These are phyloP conservation scores for Starmerella sp. DNA, from an alignment of 805 yeast species.

Conservation along the genomic window DNA sequence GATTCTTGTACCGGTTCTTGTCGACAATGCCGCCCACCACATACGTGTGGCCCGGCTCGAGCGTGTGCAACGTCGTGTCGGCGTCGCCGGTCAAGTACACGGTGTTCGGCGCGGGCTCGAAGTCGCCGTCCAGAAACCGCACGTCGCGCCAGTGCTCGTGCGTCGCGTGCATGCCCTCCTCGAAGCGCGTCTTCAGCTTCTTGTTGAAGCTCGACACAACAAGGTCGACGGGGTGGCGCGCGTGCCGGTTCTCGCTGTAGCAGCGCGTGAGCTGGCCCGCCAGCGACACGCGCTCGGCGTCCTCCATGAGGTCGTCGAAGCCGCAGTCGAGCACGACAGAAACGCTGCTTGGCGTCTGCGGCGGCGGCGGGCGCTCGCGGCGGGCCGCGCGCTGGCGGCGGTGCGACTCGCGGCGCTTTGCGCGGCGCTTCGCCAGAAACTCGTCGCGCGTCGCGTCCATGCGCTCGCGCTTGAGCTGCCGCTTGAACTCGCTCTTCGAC, in stretches of 20 bases:
- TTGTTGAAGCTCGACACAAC: slow-evolving; percentile 55
- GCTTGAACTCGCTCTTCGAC: slow-evolving; percentile 79
- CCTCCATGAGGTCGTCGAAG: slow-evolving; percentile 82
- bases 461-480: slow-evolving; percentile 43
- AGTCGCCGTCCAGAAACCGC: slow-evolving; percentile 36
- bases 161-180: slow-evolving; percentile 42
- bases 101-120: neutral
- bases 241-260: slow-evolving; percentile 64
- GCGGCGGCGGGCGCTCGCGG: slow-evolving; percentile 9
- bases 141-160: slow-evolving; percentile 62
- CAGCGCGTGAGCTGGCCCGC: slow-evolving; percentile 71
- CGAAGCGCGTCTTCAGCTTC: slow-evolving; percentile 56
- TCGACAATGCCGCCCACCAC: slow-evolving; percentile 95
- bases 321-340: slow-evolving; percentile 72
- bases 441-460: slow-evolving; percentile 59
- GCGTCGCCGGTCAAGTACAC: slow-evolving; percentile 84
- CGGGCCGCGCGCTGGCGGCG: slow-evolving; percentile 15
- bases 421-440: slow-evolving; percentile 41
- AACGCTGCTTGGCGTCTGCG: slow-evolving; percentile 33
- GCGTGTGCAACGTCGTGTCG: slow-evolving; percentile 48
- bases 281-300: slow-evolving; percentile 55
- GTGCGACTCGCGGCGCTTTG: slow-evolving; percentile 35
- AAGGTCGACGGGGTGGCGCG: slow-evolving; percentile 47
- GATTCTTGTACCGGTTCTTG: slow-evolving; percentile 72
- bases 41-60: slow-evolving; percentile 64